These are phyloP conservation scores for Sporothrix variecibatus DNA, from an alignment of 2,329 filamentous ascomycete species.

Conservation along the genomic window DNA sequence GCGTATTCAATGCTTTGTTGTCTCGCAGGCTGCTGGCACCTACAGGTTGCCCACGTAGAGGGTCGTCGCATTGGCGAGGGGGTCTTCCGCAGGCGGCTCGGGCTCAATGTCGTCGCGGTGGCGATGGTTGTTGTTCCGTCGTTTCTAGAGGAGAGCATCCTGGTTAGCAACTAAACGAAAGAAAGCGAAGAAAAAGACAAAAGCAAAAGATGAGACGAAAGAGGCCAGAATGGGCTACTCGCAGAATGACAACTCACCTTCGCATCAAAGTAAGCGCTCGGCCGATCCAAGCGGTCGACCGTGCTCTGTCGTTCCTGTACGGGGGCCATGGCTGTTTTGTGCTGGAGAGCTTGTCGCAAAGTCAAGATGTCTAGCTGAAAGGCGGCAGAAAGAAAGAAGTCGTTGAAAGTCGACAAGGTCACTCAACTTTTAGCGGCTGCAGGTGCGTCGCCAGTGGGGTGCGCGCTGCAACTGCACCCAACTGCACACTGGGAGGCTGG, in stretches of 20 bases:
- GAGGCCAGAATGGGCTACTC: neutral
- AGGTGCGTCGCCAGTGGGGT: constrained; percentile 5
- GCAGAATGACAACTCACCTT: constrained; percentile 59
- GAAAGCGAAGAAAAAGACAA: neutral
- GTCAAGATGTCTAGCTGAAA: neutral
- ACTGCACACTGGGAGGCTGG: neutral
- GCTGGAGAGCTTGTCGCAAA: constrained; percentile 18
- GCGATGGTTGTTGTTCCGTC: constrained; percentile 62
- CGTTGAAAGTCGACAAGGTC: neutral
- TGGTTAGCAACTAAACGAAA: constrained; percentile 22
- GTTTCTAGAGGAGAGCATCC: constrained; percentile 49
- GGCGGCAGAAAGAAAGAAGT: neutral
- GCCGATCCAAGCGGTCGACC: constrained; percentile 88
- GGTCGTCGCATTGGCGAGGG: constrained; percentile 83
- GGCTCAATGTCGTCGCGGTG: constrained; percentile 61
- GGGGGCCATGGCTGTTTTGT: constrained; percentile 25
- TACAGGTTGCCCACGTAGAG: constrained; percentile 97
- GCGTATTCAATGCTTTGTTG: neutral
- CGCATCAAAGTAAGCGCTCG: constrained; percentile 88
- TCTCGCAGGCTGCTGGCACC: neutral
- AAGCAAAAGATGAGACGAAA: neutral
- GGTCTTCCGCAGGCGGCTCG: constrained; percentile 68
- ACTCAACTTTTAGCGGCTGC: constrained; percentile 4
- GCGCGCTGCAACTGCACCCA: neutral
- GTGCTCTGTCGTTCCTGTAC: constrained; percentile 58